Conservation (phyloP, 129 eudicot genomes). For the Artemisia argyi region DNA sequence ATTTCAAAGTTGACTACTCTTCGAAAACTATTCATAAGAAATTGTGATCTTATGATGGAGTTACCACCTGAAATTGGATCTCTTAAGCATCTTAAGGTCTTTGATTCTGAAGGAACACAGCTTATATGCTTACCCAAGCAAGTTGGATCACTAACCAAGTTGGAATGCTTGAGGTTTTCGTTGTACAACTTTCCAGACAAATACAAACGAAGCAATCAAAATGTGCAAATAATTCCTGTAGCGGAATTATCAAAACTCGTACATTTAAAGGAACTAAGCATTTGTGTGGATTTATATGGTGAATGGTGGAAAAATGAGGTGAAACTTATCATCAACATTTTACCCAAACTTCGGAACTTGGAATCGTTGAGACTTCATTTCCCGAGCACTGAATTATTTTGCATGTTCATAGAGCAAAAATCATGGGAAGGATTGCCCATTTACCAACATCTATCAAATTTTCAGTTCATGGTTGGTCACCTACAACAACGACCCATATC, state of each 20-base stretch:
- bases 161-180: constrained; percentile 29
- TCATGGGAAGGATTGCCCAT: background rate
- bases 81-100: constrained; percentile 21
- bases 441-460: constrained; percentile 1
- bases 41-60: constrained; percentile 23
- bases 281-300: constrained; percentile 1
- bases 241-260: background rate
- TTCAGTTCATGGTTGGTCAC: constrained; percentile 26
- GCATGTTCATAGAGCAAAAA: background rate
- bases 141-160: constrained; percentile 17
- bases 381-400: constrained; percentile 3
- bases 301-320: constrained; percentile 33
- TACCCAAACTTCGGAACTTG: constrained; percentile 8
- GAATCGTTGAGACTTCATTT: constrained; percentile 11
- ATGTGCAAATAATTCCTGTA: constrained; percentile 8
- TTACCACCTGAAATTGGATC: constrained; percentile 33
- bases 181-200: constrained; percentile 9
- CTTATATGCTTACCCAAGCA: constrained; percentile 21
- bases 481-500: constrained; percentile 15
- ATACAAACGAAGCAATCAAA: constrained; percentile 2
- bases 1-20: constrained; percentile 24
- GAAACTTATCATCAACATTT: background rate
- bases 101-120: constrained; percentile 29
- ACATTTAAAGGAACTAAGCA: constrained; percentile 19
- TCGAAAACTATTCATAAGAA: constrained; percentile 16